A percentile compares a stretch with the other conserved stretches of the same genome.
Evolutionary conservation across 495 filamentous ascomycete species (phyloP).

Genomic region (Penicillium nucicola): DNA sequence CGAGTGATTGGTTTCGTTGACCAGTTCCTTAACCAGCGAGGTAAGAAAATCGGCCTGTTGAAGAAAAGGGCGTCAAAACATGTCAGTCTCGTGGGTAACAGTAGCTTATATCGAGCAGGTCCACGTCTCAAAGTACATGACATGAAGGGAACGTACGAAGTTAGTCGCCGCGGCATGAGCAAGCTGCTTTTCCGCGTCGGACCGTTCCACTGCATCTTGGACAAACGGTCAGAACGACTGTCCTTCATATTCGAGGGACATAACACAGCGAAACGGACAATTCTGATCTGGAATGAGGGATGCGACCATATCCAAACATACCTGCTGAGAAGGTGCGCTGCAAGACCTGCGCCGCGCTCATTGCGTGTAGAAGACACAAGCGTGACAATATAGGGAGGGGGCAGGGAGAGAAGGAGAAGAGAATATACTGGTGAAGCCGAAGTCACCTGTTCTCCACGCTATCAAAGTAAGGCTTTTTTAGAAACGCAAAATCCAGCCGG

Average conservation of each 20-base stretch:
- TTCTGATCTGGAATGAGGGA: background rate
- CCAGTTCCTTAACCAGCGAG: conserved; percentile 86
- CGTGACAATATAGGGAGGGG: no score
- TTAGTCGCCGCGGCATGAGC: conserved; percentile 85
- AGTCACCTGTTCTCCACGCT: no score
- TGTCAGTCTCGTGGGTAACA: no score
- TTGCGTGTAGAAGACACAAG: conserved; percentile 37
- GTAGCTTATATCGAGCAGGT: no score
- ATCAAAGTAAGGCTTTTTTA: no score
- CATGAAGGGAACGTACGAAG: conserved; percentile 68
- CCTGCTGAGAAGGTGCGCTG: conserved; percentile 86
- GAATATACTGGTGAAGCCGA: no score
- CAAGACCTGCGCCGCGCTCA: conserved; percentile 83
- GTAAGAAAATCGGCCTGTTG: conserved; percentile 79
- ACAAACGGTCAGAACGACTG: conserved; percentile 22
- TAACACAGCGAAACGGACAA: no score
- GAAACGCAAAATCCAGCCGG: no score
- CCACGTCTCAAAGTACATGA: background rate
- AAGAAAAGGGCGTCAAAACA: background rate
- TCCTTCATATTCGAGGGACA: background rate
- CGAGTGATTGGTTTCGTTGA: conserved; percentile 78
- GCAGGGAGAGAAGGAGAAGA: no score
- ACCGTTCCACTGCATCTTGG: conserved; percentile 82
- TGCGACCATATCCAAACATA: conserved; percentile 40
- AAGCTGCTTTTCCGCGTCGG: conserved; percentile 90